A percentile compares a stretch with the other conserved stretches of the same genome.
Evolutionary conservation across 2,329 filamentous ascomycete genomes (phyloP).

Genomic region (Ophiostoma populinum): DNA sequence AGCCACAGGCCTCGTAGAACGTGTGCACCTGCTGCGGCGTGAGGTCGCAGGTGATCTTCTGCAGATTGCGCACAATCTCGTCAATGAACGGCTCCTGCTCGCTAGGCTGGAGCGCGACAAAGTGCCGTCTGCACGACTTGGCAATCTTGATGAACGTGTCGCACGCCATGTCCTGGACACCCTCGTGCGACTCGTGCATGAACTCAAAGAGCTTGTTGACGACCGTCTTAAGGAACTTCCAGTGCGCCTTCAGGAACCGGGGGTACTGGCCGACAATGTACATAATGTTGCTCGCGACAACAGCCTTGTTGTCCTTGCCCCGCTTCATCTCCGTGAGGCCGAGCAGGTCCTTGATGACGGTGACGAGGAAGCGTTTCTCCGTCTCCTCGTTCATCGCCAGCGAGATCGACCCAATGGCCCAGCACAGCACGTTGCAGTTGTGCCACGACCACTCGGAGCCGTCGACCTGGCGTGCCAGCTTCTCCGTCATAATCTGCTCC

Average conservation of each 20-base stretch:
- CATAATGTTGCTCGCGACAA: slow-evolving; percentile 99
- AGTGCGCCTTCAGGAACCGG: slow-evolving; percentile 94
- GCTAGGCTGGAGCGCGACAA: slow-evolving; percentile 86
- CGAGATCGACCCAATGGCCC: slow-evolving; percentile 97
- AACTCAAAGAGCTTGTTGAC: slow-evolving; percentile 99
- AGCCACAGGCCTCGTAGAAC: slow-evolving; percentile 96
- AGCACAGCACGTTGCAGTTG: slow-evolving; percentile 98
- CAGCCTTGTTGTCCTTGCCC: slow-evolving; percentile 97
- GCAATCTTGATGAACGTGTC: slow-evolving; percentile 99
- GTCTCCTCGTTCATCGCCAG: slow-evolving; percentile 99
- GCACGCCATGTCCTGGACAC: slow-evolving; percentile 98
- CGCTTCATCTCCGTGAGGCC: slow-evolving; percentile 98
- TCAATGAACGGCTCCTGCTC: slow-evolving; percentile 96
- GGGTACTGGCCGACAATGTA: slow-evolving; percentile 99
- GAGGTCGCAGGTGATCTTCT: slow-evolving; percentile 88
- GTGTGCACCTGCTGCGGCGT: slow-evolving; percentile 96
- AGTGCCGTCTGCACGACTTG: slow-evolving; percentile 92
- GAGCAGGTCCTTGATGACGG: slow-evolving; percentile 94
- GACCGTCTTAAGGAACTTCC: slow-evolving; percentile 99
- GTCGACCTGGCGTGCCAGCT: slow-evolving; percentile 87
- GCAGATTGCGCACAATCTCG: slow-evolving; percentile 89
- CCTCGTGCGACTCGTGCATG: slow-evolving; percentile 99
- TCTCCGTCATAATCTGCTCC: slow-evolving; percentile 98
- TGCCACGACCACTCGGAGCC: slow-evolving; percentile 97
- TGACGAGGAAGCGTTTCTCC: slow-evolving; percentile 94